Percentiles rank a stretch among this genome's conserved stretches.
Evolutionary conservation across 2,329 filamentous ascomycete species (phyloP).

Genomic region (Colletotrichum brevisporum): DNA sequence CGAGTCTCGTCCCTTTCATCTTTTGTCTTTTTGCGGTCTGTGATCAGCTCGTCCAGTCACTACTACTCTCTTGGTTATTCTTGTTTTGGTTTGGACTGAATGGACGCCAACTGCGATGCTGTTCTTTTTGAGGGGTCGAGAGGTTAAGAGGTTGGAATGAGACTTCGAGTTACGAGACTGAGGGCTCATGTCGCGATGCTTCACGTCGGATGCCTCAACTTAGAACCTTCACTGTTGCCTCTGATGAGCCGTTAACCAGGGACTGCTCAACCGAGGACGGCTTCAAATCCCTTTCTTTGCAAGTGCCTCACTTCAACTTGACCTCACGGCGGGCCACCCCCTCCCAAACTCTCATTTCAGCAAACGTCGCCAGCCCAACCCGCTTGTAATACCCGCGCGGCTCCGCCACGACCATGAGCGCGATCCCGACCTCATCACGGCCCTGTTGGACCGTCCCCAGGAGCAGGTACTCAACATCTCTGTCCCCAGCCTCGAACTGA

Average conservation of each 20-base stretch:
- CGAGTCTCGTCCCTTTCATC: constrained; percentile 38
- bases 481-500: background rate
- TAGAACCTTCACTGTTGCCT: no score
- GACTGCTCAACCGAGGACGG: no score
- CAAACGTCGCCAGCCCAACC: constrained; percentile 10
- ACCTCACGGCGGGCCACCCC: background rate
- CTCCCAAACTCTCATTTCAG: constrained; percentile 1
- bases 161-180: no score
- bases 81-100: background rate
- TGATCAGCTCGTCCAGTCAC: no score
- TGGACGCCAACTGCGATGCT: background rate
- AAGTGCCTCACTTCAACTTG: background rate
- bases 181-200: no score
- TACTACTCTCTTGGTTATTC: background rate
- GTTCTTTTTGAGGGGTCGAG: no score
- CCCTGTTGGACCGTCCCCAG: background rate
- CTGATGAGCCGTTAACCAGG: no score
- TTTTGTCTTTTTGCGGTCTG: constrained; percentile 10
- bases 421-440: background rate
- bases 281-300: background rate
- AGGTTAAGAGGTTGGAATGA: no score
- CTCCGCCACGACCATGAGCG: constrained; percentile 4
- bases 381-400: background rate
- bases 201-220: no score
- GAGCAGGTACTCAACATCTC: background rate